These are phyloP conservation scores for Pleurotus tuoliensis DNA, from an alignment of 768 basidiomycete species.

Conservation along the genomic window DNA sequence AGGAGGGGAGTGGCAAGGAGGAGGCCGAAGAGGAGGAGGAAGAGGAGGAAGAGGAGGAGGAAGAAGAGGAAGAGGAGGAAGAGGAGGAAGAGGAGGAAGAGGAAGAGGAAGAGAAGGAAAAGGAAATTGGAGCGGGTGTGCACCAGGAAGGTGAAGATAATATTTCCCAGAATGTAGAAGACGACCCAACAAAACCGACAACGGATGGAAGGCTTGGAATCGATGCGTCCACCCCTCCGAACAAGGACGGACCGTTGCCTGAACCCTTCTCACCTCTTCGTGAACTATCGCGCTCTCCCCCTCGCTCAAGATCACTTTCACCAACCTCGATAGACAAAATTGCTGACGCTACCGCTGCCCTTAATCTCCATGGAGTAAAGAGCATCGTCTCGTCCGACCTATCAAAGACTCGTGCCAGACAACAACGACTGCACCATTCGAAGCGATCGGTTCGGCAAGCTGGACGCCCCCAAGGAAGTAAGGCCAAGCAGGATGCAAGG, in stretches of 20 bases:
- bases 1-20: slow-evolving; percentile 27
- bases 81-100: slow-evolving; percentile 31
- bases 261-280: slow-evolving; percentile 26
- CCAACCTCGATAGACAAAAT: slow-evolving; percentile 31
- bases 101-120: slow-evolving; percentile 21
- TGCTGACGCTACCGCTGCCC: slow-evolving; percentile 36
- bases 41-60: too few species aligned
- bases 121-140: slow-evolving; percentile 19
- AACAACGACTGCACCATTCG: slow-evolving; percentile 76
- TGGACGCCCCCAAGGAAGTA: slow-evolving; percentile 76
- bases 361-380: slow-evolving; percentile 46
- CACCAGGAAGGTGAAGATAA: slow-evolving; percentile 15
- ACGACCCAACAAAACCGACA: slow-evolving; percentile 4
- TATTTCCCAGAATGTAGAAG: not conserved
- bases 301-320: slow-evolving; percentile 44
- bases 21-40: slow-evolving; percentile 23
- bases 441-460: slow-evolving; percentile 60
- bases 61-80: slow-evolving; percentile 30
- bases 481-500: slow-evolving; percentile 74
- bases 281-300: slow-evolving; percentile 45
- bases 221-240: slow-evolving; percentile 11
- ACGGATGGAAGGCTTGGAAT: not conserved
- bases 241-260: slow-evolving; percentile 19
- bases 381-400: slow-evolving; percentile 62
- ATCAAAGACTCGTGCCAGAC: slow-evolving; percentile 50